phyloP scores from a whole-genome alignment of 2,329 filamentous ascomycete species.

The Epichloe elymi region DNA sequence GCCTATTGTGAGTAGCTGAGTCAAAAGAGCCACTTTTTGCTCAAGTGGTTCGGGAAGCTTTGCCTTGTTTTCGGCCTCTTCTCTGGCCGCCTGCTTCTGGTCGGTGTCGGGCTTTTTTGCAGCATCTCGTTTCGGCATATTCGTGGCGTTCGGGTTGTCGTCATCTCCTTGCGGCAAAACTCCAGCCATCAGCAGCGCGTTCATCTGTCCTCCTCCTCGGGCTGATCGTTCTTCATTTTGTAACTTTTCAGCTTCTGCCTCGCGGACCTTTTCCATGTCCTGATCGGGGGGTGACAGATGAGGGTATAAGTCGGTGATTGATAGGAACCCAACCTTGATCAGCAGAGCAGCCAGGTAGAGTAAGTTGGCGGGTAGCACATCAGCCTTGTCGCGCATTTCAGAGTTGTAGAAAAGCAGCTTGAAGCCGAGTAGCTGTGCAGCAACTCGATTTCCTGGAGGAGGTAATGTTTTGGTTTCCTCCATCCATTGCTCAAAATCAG shows the following conservation, averaged over 20 bases:
- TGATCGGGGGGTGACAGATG: slow-evolving; percentile 83
- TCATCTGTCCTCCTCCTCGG: slow-evolving; percentile 58
- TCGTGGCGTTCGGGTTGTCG: slow-evolving; percentile 45
- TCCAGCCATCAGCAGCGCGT: slow-evolving; percentile 77
- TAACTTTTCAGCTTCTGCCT: slow-evolving; percentile 60
- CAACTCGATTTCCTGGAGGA: slow-evolving; percentile 75
- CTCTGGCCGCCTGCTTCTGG: slow-evolving; percentile 31
- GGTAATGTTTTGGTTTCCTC: slow-evolving; percentile 68
- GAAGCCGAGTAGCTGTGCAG: slow-evolving; percentile 90
- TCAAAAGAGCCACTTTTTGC: slow-evolving; percentile 76
- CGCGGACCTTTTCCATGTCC: slow-evolving; percentile 62
- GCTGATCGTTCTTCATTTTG: slow-evolving; percentile 62
- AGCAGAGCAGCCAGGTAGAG: slow-evolving; percentile 84
- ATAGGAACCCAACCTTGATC: slow-evolving; percentile 96
- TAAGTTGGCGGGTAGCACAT: slow-evolving; percentile 79
- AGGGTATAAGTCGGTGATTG: slow-evolving; percentile 76
- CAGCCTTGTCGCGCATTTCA: slow-evolving; percentile 56
- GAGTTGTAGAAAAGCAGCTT: slow-evolving; percentile 94
- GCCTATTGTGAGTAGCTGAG: slow-evolving; percentile 77
- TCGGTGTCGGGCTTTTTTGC: slow-evolving; percentile 39
- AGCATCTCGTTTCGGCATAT: slow-evolving; percentile 34
- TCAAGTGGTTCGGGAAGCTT: slow-evolving; percentile 61
- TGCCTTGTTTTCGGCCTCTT: slow-evolving; percentile 33
- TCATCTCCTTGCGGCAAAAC: slow-evolving; percentile 57
- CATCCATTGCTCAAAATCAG: slow-evolving; percentile 61